phyloP scores from a whole-genome alignment of 2,329 filamentous ascomycete species.

The Cytospora leucostoma region DNA sequence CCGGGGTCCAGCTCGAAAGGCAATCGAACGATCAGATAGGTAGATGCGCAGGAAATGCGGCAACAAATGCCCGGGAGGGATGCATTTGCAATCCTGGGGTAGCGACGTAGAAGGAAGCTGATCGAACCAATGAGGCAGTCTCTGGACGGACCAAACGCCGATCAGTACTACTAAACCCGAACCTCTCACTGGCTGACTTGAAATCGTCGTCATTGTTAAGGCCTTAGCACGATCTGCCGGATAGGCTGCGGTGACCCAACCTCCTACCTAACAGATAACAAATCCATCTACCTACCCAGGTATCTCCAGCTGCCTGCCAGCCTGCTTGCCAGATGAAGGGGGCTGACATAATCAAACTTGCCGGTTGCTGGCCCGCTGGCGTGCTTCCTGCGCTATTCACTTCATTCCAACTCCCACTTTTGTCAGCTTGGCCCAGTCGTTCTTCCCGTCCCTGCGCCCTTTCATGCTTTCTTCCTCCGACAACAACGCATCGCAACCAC shows the following conservation, averaged over 20 bases:
- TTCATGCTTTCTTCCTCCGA: constrained; percentile 4
- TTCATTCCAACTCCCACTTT: background rate
- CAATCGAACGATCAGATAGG: constrained; percentile 22
- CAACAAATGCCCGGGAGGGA: no score
- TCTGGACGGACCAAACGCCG: no score
- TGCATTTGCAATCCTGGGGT: constrained; percentile 23
- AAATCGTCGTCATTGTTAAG: no score
- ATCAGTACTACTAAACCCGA: no score
- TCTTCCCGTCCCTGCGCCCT: background rate
- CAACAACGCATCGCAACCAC: background rate
- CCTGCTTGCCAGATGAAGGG: background rate
- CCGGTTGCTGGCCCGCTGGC: constrained; percentile 4
- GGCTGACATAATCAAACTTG: constrained; percentile 11
- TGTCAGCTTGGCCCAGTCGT: constrained; percentile 1
- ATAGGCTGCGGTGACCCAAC: no score
- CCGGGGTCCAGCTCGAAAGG: background rate
- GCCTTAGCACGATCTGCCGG: background rate
- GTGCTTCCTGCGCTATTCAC: constrained; percentile 4
- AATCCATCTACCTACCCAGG: background rate
- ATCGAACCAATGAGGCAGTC: background rate
- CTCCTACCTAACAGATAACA: background rate
- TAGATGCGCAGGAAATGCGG: no score
- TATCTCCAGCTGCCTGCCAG: background rate
- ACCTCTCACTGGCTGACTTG: no score
- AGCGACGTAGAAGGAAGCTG: constrained; percentile 1